These are phyloP conservation scores for Sarocladium brachiariae DNA, from an alignment of 2,329 filamentous ascomycete species.

Conservation along the genomic window DNA sequence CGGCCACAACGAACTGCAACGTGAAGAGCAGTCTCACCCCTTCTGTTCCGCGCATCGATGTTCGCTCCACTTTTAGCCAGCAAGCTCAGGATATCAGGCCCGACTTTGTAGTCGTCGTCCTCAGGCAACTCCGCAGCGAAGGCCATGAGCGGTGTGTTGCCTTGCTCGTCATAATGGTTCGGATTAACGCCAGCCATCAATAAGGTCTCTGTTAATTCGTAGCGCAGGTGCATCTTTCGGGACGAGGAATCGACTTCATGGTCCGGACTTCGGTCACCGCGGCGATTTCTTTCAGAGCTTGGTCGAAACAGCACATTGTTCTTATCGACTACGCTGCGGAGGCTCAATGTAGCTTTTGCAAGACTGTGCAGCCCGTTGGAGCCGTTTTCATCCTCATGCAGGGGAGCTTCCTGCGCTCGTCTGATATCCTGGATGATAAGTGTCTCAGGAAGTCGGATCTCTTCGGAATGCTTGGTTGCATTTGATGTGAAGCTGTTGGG, in stretches of 20 bases:
- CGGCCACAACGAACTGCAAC: conserved; percentile 46
- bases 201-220: conserved; percentile 21
- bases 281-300: neutral
- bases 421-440: conserved; percentile 17
- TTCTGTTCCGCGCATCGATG: conserved; percentile 43
- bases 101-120: conserved; percentile 42
- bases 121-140: conserved; percentile 44
- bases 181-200: conserved; percentile 35
- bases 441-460: neutral
- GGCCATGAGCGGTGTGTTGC: conserved; percentile 49
- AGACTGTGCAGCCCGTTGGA: conserved; percentile 53
- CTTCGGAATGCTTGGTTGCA: conserved; percentile 9
- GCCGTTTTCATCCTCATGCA: conserved; percentile 30
- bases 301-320: conserved; percentile 12
- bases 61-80: conserved; percentile 36
- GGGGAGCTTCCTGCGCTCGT: conserved; percentile 14
- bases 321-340: conserved; percentile 29
- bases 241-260: conserved; percentile 26
- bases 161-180: conserved; percentile 45
- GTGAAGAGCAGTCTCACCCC: conserved; percentile 49
- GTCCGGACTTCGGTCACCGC: neutral
- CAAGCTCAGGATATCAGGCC: conserved; percentile 37
- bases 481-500: neutral
- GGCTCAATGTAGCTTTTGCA: conserved; percentile 44
- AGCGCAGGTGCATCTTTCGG: conserved; percentile 22